Evolutionary conservation across 108 stramenopile species (phyloP).

Genomic region (Seminavis robusta): DNA sequence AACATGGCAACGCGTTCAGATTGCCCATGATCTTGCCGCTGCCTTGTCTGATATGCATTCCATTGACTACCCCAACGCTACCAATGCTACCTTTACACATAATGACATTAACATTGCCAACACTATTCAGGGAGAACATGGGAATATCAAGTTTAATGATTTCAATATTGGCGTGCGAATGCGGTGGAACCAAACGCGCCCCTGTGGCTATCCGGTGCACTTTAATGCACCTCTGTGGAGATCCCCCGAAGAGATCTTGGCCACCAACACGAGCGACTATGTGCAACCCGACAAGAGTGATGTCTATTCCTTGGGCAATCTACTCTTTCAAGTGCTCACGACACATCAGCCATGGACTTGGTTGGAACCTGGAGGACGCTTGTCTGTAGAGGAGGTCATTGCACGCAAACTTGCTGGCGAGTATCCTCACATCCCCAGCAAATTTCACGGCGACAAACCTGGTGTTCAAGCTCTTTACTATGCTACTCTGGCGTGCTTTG

Average conservation of each 20-base stretch:
- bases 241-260: constrained; percentile 47
- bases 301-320: constrained; percentile 66
- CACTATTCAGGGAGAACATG: constrained; percentile 12
- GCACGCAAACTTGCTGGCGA: constrained; percentile 4
- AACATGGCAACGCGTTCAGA: constrained; percentile 25
- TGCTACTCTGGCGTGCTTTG: constrained; percentile 26
- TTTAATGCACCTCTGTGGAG: constrained; percentile 37
- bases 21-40: constrained; percentile 51
- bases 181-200: constrained; percentile 22
- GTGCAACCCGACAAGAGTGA: constrained; percentile 53
- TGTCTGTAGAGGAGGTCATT: constrained; percentile 3
- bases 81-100: constrained; percentile 4
- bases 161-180: constrained; percentile 55
- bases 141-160: constrained; percentile 52
- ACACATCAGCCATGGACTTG: constrained; percentile 54
- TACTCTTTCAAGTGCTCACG: constrained; percentile 42
- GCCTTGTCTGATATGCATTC: constrained; percentile 68
- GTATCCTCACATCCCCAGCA: constrained; percentile 1
- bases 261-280: too few species aligned
- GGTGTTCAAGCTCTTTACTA: constrained; percentile 22
- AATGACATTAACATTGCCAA: constrained; percentile 34
- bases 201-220: constrained; percentile 36
- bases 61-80: constrained; percentile 13
- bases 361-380: constrained; percentile 12
- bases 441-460: constrained; percentile 3